Evolutionary conservation across 352 stramenopile species (phyloP).

Genomic region (Phytophthora vignae): DNA sequence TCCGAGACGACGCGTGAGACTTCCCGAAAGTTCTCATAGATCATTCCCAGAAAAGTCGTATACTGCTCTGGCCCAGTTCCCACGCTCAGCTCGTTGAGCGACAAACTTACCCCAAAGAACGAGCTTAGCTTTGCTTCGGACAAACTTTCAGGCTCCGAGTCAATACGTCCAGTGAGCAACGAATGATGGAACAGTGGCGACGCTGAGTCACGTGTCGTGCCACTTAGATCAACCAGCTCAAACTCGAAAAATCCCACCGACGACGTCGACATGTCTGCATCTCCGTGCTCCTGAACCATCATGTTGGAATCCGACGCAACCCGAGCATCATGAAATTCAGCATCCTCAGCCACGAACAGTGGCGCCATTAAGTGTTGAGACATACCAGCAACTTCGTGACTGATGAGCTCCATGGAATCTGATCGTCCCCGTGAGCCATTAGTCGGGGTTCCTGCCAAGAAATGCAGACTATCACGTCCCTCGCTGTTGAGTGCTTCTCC

Average conservation of each 20-base stretch:
- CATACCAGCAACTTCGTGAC: constrained; percentile 70
- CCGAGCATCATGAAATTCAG: constrained; percentile 86
- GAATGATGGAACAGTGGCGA: constrained; percentile 84
- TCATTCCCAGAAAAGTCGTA: constrained; percentile 73
- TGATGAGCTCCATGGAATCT: constrained; percentile 67
- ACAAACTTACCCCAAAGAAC: constrained; percentile 71
- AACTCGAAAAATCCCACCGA: constrained; percentile 82
- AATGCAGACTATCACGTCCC: constrained; percentile 69
- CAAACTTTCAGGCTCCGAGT: constrained; percentile 75
- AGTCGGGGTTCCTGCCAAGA: constrained; percentile 46
- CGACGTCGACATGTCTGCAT: constrained; percentile 68
- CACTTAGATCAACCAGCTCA: constrained; percentile 85
- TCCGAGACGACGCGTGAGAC: constrained; percentile 76
- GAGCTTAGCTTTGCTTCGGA: constrained; percentile 69
- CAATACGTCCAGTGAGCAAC: constrained; percentile 78
- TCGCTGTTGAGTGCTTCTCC: constrained; percentile 51
- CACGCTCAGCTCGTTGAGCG: constrained; percentile 84
- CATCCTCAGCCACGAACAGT: constrained; percentile 83
- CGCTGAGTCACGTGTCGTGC: constrained; percentile 59
- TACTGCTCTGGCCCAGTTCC: constrained; percentile 72
- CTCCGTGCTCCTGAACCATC: constrained; percentile 19
- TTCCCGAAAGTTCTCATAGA: constrained; percentile 91
- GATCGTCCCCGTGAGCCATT: constrained; percentile 38
- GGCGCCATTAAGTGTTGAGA: constrained; percentile 80
- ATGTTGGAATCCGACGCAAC: constrained; percentile 47